These are phyloP conservation scores for Paulinella micropora DNA, from an alignment of 78 protist species.

Conservation along the genomic window DNA sequence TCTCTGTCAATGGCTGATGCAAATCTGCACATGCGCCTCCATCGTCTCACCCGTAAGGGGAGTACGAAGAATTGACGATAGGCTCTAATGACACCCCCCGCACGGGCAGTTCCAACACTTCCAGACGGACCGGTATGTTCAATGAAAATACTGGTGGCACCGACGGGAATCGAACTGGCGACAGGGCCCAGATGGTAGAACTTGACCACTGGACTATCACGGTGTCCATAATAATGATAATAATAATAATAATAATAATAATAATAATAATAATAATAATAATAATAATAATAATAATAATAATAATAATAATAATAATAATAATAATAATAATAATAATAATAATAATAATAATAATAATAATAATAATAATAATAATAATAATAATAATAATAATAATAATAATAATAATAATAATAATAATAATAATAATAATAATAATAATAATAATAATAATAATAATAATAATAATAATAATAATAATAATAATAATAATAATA, in stretches of 20 bases:
- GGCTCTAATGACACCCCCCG: no score
- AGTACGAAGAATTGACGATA: no score
- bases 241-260: neutral
- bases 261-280: neutral
- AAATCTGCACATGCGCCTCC: no score
- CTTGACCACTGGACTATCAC: no score
- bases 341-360: neutral
- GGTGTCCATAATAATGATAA: no score
- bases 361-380: neutral
- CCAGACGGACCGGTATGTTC: no score
- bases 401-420: neutral
- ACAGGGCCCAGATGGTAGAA: no score
- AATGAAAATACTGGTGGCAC: no score
- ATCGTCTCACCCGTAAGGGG: no score
- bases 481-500: neutral
- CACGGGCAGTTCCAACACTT: no score
- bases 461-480: neutral
- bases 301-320: neutral
- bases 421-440: neutral
- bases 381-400: neutral
- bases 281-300: neutral
- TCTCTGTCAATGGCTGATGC: no score
- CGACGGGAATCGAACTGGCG: no score
- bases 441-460: neutral
- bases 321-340: neutral